Base-by-base conservation (phyloP, 2,329 filamentous ascomycete genomes). In the Diaporthe helianthi region DNA sequence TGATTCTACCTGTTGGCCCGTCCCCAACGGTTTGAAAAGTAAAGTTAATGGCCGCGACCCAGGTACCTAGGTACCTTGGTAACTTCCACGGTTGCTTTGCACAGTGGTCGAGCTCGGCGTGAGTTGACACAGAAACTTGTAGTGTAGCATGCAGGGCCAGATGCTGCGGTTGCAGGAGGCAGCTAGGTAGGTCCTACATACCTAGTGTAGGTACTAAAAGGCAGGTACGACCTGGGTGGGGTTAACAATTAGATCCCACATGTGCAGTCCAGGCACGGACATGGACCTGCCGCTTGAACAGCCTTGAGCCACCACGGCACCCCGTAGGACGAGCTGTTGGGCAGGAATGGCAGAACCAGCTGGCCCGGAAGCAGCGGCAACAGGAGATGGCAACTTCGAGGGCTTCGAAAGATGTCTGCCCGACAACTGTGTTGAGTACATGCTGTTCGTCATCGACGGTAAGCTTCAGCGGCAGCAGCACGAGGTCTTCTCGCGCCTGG, bases 341-440 rank as follows among this genome's bases (percentile, higher is more conserved):
- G 24, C 15, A 22, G 49, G 4, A 13, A 47, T 63, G 58, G 58
- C 58, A 63, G 44, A 36, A 36, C 3, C 26, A 47, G 41, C 41
- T 46, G 41, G 58, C 19, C 13, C 41, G 12, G 24, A 22, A 22
- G 38, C 47, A 47, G 31, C 10, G 76, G 78, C 76, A 72, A 73
- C 63, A 67, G 74, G 73, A 44, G 73, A 74, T 24, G 73, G 76
- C 10, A 73, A 72, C 17, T 78, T 77, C 52, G 75, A 75, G 22
- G 77, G 73, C 10, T 77, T 79, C 65, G 73, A 76, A 22, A 77
- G 76, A 51, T 78, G 78, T 69, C 83, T 97, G 0, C 89, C 93
- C 0, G 94, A 98, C 61, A 94, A 97, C 78, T 92, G 89, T 72
- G 89, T 97, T 65, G 93, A 97, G 78, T 98, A 97, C 79, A 88